phyloP scores from a whole-genome alignment of 768 basidiomycete species.

The Tubosaeta sp. region DNA sequence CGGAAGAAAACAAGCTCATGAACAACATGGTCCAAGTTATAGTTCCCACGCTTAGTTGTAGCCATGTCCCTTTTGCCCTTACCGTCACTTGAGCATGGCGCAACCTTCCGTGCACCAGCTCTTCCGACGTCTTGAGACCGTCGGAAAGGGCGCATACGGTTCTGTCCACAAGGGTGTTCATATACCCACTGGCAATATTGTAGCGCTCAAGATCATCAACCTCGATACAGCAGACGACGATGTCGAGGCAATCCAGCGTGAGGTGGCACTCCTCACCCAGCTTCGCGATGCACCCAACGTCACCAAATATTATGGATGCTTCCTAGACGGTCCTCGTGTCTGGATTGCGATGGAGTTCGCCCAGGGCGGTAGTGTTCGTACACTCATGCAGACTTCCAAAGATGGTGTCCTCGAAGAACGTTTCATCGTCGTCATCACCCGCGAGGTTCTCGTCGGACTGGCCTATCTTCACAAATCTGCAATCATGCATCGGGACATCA shows the following conservation, averaged over 20 bases:
- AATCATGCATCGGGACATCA: constrained; percentile 97
- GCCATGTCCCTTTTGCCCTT: neutral
- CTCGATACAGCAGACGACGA: constrained; percentile 97
- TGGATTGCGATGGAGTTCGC: constrained; percentile 99
- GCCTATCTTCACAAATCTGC: constrained; percentile 89
- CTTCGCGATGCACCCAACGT: constrained; percentile 87
- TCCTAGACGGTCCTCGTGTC: constrained; percentile 90
- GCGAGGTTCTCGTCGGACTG: constrained; percentile 85
- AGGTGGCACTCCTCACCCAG: constrained; percentile 88
- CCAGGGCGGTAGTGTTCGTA: constrained; percentile 89
- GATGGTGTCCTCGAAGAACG: constrained; percentile 81
- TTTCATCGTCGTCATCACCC: constrained; percentile 80
- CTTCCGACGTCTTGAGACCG: constrained; percentile 83
- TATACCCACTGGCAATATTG: constrained; percentile 77
- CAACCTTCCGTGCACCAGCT: constrained; percentile 72
- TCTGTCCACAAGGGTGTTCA: constrained; percentile 92
- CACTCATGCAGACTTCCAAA: constrained; percentile 84
- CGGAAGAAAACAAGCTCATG: constrained; percentile 16
- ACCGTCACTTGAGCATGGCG: constrained; percentile 29
- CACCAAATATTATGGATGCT: constrained; percentile 95
- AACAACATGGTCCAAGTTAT: constrained; percentile 9
- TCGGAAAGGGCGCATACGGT: constrained; percentile 94
- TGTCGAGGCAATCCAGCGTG: constrained; percentile 93
- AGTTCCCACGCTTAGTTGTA: constrained; percentile 17
- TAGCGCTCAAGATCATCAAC: constrained; percentile 98